Conservation (phyloP, 345 rosid genomes). For the Atalantia buxifolia region DNA sequence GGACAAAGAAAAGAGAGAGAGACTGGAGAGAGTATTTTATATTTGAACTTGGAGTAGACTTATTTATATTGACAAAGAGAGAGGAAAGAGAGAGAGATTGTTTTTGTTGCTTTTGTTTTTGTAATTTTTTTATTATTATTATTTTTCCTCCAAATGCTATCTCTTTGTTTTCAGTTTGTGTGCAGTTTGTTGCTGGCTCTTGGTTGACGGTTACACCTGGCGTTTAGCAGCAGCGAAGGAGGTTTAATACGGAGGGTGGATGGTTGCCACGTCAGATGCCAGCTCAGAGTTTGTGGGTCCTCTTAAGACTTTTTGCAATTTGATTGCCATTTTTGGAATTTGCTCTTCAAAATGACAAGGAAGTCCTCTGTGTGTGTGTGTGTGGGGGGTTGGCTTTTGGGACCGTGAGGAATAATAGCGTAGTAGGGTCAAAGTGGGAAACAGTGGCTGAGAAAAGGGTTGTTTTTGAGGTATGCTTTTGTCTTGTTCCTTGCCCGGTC, state of each 20-base stretch:
- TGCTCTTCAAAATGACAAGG: not conserved
- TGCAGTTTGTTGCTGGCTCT: conserved; percentile 35
- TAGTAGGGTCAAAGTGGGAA: conserved; percentile 42
- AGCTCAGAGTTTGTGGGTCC: conserved; percentile 10
- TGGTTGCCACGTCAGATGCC: conserved; percentile 28
- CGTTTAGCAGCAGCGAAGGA: not conserved
- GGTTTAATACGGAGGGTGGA: not conserved
- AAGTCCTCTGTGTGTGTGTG: not conserved
- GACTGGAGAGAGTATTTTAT: conserved; percentile 29
- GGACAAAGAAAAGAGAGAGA: conserved; percentile 16
- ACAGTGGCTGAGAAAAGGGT: conserved; percentile 29
- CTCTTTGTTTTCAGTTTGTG: not conserved
- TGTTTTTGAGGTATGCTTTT: conserved; percentile 34
- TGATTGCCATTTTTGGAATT: not conserved
- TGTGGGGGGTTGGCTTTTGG: too few species aligned
- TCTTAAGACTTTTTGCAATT: not conserved
- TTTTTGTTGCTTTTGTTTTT: not conserved
- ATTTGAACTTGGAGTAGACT: conserved; percentile 38
- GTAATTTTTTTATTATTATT: not conserved
- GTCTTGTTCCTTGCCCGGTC: conserved; percentile 45
- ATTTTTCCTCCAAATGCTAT: not conserved
- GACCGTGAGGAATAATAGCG: not conserved
- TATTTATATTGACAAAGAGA: conserved; percentile 27
- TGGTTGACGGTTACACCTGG: conserved; percentile 48
- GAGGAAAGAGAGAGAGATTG: conserved; percentile 19